A percentile compares a stretch with the other conserved stretches of the same genome.
Conservation (phyloP, 345 rosid genomes). For the Physaria fendleri region DNA sequence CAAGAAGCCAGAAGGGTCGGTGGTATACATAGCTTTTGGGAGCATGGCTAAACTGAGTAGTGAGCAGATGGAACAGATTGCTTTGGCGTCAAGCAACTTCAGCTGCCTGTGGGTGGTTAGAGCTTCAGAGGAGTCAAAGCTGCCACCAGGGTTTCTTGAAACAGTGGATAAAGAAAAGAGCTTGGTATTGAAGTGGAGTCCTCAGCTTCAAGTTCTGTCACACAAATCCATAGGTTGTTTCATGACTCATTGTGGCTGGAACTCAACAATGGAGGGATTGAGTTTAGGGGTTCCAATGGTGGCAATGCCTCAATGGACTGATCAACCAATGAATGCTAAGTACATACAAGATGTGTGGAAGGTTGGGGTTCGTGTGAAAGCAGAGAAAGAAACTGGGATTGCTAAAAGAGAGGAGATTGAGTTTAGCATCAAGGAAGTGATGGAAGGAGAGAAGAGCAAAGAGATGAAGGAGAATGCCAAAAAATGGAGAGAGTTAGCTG, state of each 20-base stretch:
- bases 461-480: too few relatives aligned
- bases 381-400: slow-evolving; percentile 37
- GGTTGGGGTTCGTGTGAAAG: slow-evolving; percentile 50
- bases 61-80: slow-evolving; percentile 49
- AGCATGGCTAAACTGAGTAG: slow-evolving; percentile 42
- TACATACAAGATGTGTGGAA: slow-evolving; percentile 53
- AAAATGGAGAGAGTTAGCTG: too few relatives aligned
- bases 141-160: slow-evolving; percentile 30
- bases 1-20: slow-evolving; percentile 40
- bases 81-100: slow-evolving; percentile 33
- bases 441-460: too few relatives aligned
- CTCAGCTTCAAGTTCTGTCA: slow-evolving; percentile 45
- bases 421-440: slow-evolving; percentile 34
- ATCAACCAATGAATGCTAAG: slow-evolving; percentile 51
- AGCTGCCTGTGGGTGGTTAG: slow-evolving; percentile 54
- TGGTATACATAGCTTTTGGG: slow-evolving; percentile 64
- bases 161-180: slow-evolving; percentile 24
- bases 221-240: slow-evolving; percentile 48
- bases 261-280: slow-evolving; percentile 48
- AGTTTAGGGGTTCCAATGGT: slow-evolving; percentile 49
- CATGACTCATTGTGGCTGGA: slow-evolving; percentile 66
- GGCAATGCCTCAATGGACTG: slow-evolving; percentile 52
- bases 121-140: slow-evolving; percentile 39
- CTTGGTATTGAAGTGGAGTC: slow-evolving; percentile 46
- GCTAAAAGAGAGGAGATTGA: slow-evolving; percentile 47